Conservation (phyloP, 768 basidiomycete species). For the Leucosporidium scottii region DNA sequence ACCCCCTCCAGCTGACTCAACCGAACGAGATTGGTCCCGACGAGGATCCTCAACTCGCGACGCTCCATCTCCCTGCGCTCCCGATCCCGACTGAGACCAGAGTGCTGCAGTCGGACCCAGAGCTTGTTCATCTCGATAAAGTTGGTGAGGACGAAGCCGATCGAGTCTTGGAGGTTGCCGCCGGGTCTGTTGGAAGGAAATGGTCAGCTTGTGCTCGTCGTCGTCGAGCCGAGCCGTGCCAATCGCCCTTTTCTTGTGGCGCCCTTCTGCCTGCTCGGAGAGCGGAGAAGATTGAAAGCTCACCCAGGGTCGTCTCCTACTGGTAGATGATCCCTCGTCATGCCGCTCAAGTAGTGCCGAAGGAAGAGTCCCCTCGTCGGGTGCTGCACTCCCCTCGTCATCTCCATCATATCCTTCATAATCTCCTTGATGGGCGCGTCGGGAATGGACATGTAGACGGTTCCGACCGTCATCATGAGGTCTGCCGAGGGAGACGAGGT, state of each 20-base stretch:
- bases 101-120: conserved; percentile 97
- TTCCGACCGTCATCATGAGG: conserved; percentile 99
- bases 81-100: conserved; percentile 91
- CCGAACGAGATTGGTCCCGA: conserved; percentile 95
- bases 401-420: conserved; percentile 99
- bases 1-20: conserved; percentile 93
- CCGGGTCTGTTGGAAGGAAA: conserved; percentile 52
- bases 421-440: conserved; percentile 98
- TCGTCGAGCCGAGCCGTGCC: too few species aligned
- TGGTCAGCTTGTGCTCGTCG: not conserved
- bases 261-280: too few species aligned
- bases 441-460: conserved; percentile 96
- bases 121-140: conserved; percentile 99
- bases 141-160: conserved; percentile 90
- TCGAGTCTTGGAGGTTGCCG: conserved; percentile 91
- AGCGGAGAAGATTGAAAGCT: conserved; percentile 23
- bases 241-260: too few species aligned
- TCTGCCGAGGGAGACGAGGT: conserved; percentile 40
- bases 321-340: conserved; percentile 92
- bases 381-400: conserved; percentile 94
- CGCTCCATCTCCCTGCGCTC: conserved; percentile 71
- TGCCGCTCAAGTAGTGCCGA: conserved; percentile 91
- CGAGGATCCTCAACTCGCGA: conserved; percentile 85
- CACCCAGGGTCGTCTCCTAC: conserved; percentile 77
- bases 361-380: conserved; percentile 95